Base-by-base conservation (phyloP, 179 eudicot species). In the Gypsophila paniculata region DNA sequence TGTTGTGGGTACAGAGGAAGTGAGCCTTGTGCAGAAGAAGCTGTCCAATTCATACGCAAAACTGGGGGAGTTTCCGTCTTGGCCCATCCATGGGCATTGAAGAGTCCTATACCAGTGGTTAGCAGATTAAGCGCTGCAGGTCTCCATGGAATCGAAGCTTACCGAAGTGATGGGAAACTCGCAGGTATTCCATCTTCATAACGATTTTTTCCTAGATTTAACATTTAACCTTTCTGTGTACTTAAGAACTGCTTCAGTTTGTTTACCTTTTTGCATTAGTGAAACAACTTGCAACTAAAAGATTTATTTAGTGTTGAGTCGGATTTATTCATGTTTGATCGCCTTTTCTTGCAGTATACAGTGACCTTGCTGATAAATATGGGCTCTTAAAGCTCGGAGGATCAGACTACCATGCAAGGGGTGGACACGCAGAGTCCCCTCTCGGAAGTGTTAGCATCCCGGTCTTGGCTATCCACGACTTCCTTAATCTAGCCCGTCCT, bases 41-140 rank as follows among this genome's bases (percentile, higher is more conserved):
- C 98, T 38, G 90, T 93, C 73, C 68, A 78, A 42, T 73, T 91
- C 69, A 83, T 93, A 62, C 42, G 88, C 73, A 85, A 86, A 77
- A 93, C 96, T 0, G 98, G 98, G 59, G 98, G 98, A 18, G 78
- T 93, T 59, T 81, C 98, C 13, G 97, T 91, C 17, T 77, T 93
- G 81, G 98, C 98, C 63, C 98, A 93, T 86, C 98, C 98, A 51
- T 93, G 98, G 98, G 90, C 97, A 15, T 79, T 91, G 72, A 93
- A 93, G 81, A 84, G 87, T 82, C 87, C 94, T 26, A 69, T 71
- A 65, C 85, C 86, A 26, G 65, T 94, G 8, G 78, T 91, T 53
- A 84, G 77, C 77, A 85, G 86, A 71, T 81, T 94, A 74, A 88
- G 86, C 75, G 91, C 82, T 72, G 91, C 96, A 22, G 99, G 99